Base-by-base conservation (phyloP, 257 asterid species). In the Nicotiana otophora region DNA sequence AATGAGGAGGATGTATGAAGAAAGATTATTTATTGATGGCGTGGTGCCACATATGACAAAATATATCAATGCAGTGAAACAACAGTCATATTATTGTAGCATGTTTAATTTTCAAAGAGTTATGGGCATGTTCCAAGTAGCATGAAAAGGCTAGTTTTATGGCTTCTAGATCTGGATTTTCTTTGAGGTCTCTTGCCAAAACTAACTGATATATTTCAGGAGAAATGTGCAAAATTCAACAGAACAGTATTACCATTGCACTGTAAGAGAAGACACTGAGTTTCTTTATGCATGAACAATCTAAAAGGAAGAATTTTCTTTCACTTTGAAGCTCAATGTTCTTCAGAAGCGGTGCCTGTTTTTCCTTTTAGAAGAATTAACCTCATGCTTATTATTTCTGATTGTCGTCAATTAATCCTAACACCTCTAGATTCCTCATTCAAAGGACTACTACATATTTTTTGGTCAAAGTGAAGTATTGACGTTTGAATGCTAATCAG, bases 401-500 rank as follows among this genome's bases (percentile, higher is more conserved):
- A 48, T 2, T 75, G 46, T 42, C 61, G 23, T 23, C 61, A 46
- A 46, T 46, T 72, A 46, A 23, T 46, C 61, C 20, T 12, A 46
- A 48, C 36, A 46, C 60, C 39, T 46, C 36, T 23, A 20, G 61
- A 72, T 46, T 72, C 48, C 7, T 46, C 20, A 14, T 72, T 72
- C 36, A 46, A 23, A 72, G 78, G 19, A 23, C 5, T 70, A n/a
- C 7, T 10, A n/a, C 61, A 72, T 72, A 14, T 15, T 75, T 46
- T 28, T 51, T 75, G 80, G 80, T 75, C 42, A 15, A 75, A 51
- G 80, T 15, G 16, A 74, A 48, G n/a, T 74, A 26, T 74, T 14
- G 53, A 15, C 51, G 63, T 75, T 75, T 65, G 74, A 78, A 82
- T 30, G 62, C 79, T 72, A 64, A 84, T 61, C 53, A 34, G 31